phyloP scores from a whole-genome alignment of 192 early-diverging fungal species.

The Fimicolochytrium jonesii region DNA sequence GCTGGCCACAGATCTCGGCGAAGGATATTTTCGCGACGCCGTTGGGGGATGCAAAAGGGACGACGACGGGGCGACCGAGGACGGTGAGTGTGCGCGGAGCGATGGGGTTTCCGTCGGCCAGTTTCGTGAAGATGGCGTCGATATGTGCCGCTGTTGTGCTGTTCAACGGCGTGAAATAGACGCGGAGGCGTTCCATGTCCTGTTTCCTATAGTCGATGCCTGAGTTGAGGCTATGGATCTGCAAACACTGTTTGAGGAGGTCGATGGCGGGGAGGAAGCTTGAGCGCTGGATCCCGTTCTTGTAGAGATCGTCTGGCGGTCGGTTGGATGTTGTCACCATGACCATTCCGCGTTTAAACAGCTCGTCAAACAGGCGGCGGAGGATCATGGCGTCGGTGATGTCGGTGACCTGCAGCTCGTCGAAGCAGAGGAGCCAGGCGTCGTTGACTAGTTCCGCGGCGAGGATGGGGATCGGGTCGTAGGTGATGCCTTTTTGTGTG shows the following conservation, averaged over 20 bases:
- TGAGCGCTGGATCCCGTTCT: conserved; percentile 91
- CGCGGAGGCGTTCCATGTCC: conserved; percentile 11
- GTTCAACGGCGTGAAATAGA: conserved; percentile 52
- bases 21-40: conserved; percentile 71
- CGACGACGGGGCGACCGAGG: conserved; percentile 65
- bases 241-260: conserved; percentile 73
- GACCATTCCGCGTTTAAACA: conserved; percentile 81
- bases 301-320: conserved; percentile 86
- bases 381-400: conserved; percentile 97
- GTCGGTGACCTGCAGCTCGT: conserved; percentile 97
- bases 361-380: conserved; percentile 56
- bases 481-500: conserved; percentile 9
- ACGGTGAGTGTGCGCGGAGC: conserved; percentile 57
- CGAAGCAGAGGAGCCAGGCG: conserved; percentile 88
- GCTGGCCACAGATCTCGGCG: conserved; percentile 66
- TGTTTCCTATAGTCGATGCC: conserved; percentile 87
- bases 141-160: conserved; percentile 41
- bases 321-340: conserved; percentile 92
- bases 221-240: conserved; percentile 78
- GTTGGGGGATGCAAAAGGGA: conserved; percentile 54
- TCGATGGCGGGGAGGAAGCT: conserved; percentile 92
- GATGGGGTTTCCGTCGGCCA: conserved; percentile 24
- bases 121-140: conserved; percentile 40
- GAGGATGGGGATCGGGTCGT: conserved; percentile 44
- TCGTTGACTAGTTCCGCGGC: conserved; percentile 77